Evolutionary conservation across 1,284 basidiomycete species (phyloP), one percentile per base, ranked within the genome.

Genomic region (Malassezia japonica): DNA sequence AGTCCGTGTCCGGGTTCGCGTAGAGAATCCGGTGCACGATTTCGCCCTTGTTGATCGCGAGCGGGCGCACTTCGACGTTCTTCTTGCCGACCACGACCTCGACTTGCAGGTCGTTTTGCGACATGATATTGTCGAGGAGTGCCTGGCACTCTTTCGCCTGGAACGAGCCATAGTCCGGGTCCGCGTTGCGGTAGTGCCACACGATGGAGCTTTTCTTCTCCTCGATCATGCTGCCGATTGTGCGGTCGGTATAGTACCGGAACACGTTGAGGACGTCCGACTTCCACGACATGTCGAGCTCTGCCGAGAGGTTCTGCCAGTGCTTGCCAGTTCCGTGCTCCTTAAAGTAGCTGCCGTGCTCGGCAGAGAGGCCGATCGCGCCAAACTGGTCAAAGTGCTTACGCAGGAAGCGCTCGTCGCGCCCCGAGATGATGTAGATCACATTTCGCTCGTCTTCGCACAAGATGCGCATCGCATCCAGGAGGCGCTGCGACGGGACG

Each of bases 221-320:
- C 78, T 98, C 92, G 57, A 98, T 89, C 61, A 86, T 84, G 62
- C 85, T 86, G n/a, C 94, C 92, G 18, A 87, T 86, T 58, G 92
- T 98, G n/a, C 75, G 69, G 79, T 94, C 90, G 4, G 88, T 94
- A 75, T 90, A 94, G 76, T 94, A 96, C 74, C 82, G 82, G 77
- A 98, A 98, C 45, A 98, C 85, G 75, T 92, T 87, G 61, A 85
- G 81, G 29, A 96, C 89, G 75, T 95, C 92, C 49, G 76, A 77
- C 86, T 95, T 92, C 92, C 92, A 98, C 66, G 82, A 82, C 94
- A 98, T 96, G 76, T 98, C 92, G 68, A 98, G 76, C 57, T 79
- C 79, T 73, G 84, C 81, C 20, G 92, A 95, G 70, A 95, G 84
- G 74, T 92, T 92, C 60, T 78, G 79, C 87, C 91, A 98, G 59